Conservation (phyloP, 208 protist genomes). For the Naegleria fowleri region DNA sequence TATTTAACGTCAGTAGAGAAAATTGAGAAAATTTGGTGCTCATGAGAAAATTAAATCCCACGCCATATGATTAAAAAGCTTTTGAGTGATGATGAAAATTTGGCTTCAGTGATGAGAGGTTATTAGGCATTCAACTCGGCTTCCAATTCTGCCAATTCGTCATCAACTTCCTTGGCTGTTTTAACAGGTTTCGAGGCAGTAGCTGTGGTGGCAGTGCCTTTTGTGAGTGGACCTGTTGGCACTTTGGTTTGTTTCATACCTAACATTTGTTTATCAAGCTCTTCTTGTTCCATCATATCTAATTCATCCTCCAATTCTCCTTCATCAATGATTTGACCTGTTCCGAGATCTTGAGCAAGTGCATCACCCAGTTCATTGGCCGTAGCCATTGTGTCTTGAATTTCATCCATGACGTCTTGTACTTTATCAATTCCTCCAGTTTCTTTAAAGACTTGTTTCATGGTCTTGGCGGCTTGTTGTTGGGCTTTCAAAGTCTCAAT, state of each 20-base stretch:
- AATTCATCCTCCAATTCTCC: constrained; percentile 18
- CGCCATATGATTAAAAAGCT: too few species aligned
- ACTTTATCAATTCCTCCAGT: constrained; percentile 28
- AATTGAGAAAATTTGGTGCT: too few species aligned
- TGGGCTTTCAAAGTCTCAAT: background rate
- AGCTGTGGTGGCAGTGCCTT: too few species aligned
- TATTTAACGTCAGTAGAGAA: too few species aligned
- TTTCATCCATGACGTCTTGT: constrained; percentile 2
- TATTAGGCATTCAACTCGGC: constrained; percentile 15
- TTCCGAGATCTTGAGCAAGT: background rate
- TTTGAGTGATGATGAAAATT: too few species aligned
- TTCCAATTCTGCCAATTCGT: background rate
- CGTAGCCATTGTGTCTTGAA: background rate
- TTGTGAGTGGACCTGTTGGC: background rate
- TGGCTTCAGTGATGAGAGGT: too few species aligned
- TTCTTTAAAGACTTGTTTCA: constrained; percentile 23
- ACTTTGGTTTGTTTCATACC: background rate
- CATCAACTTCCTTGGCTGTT: background rate
- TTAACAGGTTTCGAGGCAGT: background rate
- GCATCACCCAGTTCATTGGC: constrained; percentile 1
- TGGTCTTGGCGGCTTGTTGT: background rate
- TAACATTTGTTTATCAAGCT: background rate
- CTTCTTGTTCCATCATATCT: background rate
- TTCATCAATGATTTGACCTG: background rate
- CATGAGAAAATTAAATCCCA: too few species aligned